Evolutionary conservation across 78 protist genomes (phyloP).

Genomic region (Reticulomyxa filosa): DNA sequence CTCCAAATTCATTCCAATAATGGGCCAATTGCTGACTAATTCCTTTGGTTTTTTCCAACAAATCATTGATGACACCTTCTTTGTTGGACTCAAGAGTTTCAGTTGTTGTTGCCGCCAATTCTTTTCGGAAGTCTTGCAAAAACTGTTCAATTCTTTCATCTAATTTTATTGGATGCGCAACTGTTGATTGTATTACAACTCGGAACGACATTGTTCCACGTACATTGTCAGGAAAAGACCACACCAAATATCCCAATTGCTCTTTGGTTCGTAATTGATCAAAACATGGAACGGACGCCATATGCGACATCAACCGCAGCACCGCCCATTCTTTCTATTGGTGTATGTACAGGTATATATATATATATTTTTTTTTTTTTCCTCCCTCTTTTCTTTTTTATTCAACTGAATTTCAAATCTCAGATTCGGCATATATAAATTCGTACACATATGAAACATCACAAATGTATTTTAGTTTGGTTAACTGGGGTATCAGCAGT

Average conservation of each 20-base stretch:
- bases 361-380: no score
- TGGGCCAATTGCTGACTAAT: no score
- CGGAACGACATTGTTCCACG: neutral
- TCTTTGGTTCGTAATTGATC: slow-evolving; percentile 32
- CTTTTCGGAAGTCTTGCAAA: neutral
- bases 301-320: neutral
- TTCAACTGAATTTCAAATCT: no score
- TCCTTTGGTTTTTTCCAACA: no score
- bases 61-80: neutral
- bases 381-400: no score
- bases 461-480: neutral
- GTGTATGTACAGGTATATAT: no score
- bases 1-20: no score
- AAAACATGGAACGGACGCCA: slow-evolving; percentile 3
- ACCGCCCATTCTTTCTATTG: no score
- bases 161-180: neutral
- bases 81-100: neutral
- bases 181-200: neutral
- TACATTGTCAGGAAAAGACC: neutral
- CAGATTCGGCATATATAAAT: no score
- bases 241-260: slow-evolving; percentile 29
- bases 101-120: neutral
- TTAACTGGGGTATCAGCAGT: no score
- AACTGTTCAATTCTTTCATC: neutral
- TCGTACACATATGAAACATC: neutral